A percentile compares a stretch with the other conserved stretches of the same genome.
Conservation (phyloP, 2,329 filamentous ascomycete species). For the Apiospora koreana region DNA sequence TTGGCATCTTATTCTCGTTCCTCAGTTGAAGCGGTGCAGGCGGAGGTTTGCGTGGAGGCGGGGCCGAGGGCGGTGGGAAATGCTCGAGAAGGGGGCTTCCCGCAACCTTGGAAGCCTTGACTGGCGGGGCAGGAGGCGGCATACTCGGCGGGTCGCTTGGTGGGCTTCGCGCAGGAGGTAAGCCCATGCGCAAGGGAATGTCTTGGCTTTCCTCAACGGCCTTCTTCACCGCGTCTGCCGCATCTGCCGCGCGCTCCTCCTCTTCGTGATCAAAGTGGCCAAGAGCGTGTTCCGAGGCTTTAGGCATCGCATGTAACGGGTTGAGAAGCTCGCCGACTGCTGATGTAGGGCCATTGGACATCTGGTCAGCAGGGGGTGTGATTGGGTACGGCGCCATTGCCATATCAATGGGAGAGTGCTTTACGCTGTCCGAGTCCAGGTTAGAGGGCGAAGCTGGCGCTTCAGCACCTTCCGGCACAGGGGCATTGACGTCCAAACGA, state of each 20-base stretch:
- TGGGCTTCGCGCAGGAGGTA: constrained; percentile 59
- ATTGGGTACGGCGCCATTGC: constrained; percentile 64
- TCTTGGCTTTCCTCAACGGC: constrained; percentile 45
- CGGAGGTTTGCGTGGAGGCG: constrained; percentile 75
- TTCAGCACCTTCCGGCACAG: constrained; percentile 34
- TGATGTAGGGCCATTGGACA: constrained; percentile 38
- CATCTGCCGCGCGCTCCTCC: constrained; percentile 49
- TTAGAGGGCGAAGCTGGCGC: constrained; percentile 49
- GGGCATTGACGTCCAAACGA: constrained; percentile 28
- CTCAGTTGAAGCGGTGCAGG: constrained; percentile 81
- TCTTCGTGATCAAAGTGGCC: constrained; percentile 58
- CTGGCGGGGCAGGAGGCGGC: constrained; percentile 49
- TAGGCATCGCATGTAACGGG: constrained; percentile 61
- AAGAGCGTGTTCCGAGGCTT: constrained; percentile 59
- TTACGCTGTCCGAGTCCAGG: constrained; percentile 51
- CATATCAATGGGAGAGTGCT: constrained; percentile 60
- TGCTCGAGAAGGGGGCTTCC: constrained; percentile 48
- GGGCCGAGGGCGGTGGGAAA: constrained; percentile 55
- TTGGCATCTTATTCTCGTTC: constrained; percentile 35
- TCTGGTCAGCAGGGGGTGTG: constrained; percentile 60
- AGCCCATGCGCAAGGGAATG: constrained; percentile 50
- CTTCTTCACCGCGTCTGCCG: constrained; percentile 46
- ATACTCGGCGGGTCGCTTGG: constrained; percentile 52
- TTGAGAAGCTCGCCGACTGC: constrained; percentile 54
- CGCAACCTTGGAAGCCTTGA: constrained; percentile 45